Evolutionary conservation across 83 land plant species (phyloP), one percentile per base, ranked within the genome.

Genomic region (Picea mariana): DNA sequence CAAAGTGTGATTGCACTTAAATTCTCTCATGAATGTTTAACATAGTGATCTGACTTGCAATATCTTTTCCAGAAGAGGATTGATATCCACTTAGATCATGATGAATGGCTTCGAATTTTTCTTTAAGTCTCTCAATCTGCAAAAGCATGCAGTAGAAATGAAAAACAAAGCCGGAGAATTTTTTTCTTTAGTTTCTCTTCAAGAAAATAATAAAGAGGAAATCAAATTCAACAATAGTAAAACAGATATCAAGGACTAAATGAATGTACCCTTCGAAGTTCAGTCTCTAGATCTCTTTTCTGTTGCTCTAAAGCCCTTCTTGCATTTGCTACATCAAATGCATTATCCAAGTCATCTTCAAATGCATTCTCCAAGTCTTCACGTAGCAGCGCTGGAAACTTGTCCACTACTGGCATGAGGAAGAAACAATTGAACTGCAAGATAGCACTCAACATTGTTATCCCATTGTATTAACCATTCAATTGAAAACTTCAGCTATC

Each of bases 391-490:
- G 98, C 93, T 40, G 99, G 99, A 80, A 97, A 90, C 83, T 94
- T 93, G 85, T 97, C 99, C 17, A 97, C 98, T 34, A 97, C 92
- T 9, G 99, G 99, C 99, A 97, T 97, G 21, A 97, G 90, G 79
- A 97, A 95, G 84, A 97, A 97, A 84, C 99, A 97, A 63, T 97
- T 97, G 91, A 95, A 97, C 99, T 97, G 93, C 79, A 42, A 31
- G 87, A 81, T 44, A 12, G 15, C 47, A 73, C 77, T 73, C 21
- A 12, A 20, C 47, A 52, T n/a, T 20, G 58, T 73, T 73, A 73
- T 47, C 23, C 13, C 13, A 5, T 9, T 21, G 21, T 17, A 6
- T 20, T 17, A 44, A 21, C 77, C 8, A 9, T 73, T 44, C 20
- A 42, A 47, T 73, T n/a, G 20, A 18, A 73, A 73, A 44, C 4